phyloP scores from a whole-genome alignment of 352 stramenopile species.

The Globisporangium emineosum region DNA sequence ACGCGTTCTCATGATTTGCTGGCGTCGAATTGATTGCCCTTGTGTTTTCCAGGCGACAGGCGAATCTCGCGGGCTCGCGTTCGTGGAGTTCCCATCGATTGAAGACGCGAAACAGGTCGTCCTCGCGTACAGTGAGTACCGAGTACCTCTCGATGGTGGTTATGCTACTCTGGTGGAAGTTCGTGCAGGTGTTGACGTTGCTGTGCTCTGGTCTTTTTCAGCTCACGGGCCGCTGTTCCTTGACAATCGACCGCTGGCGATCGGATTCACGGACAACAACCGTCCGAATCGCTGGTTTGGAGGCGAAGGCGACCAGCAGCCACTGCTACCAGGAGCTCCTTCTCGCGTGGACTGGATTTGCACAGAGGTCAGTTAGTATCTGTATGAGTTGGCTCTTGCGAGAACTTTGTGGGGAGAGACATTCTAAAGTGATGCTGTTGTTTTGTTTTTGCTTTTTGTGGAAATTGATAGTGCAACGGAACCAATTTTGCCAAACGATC shows the following conservation, averaged over 20 bases:
- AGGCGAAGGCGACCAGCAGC: slow-evolving; percentile 8
- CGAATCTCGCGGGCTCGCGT: slow-evolving; percentile 73
- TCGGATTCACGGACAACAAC: slow-evolving; percentile 50
- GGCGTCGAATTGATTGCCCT: too few relatives aligned
- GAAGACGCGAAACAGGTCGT: slow-evolving; percentile 52
- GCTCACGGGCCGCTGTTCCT: slow-evolving; percentile 48
- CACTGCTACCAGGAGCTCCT: neutral
- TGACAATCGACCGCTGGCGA: slow-evolving; percentile 34
- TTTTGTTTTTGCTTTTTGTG: neutral
- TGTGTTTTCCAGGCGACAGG: slow-evolving; percentile 39
- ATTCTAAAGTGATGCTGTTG: neutral
- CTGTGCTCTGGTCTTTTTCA: neutral
- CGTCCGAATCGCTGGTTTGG: slow-evolving; percentile 16
- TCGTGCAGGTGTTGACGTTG: too few relatives aligned
- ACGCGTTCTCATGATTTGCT: neutral
- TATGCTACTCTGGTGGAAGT: too few relatives aligned
- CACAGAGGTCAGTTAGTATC: slow-evolving; percentile 39
- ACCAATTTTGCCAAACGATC: slow-evolving; percentile 67
- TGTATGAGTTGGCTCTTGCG: neutral
- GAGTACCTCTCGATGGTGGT: too few relatives aligned
- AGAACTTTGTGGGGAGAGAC: neutral
- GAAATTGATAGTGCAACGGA: slow-evolving; percentile 51
- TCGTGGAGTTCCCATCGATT: slow-evolving; percentile 66
- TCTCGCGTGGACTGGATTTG: slow-evolving; percentile 68
- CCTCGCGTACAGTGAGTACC: slow-evolving; percentile 47